Evolutionary conservation across 148 eudicot genomes (phyloP).

Genomic region (Rheum nobile): DNA sequence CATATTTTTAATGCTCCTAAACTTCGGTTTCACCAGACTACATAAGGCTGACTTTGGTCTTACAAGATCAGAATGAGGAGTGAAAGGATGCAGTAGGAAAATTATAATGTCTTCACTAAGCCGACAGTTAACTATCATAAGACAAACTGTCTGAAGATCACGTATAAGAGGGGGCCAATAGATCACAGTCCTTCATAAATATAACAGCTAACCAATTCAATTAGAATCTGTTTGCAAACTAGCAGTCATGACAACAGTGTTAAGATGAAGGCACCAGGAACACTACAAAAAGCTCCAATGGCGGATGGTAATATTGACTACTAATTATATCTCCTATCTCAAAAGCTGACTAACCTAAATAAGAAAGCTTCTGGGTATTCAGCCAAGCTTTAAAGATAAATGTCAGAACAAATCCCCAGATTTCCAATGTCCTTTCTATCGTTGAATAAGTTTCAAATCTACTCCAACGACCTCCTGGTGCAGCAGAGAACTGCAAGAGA

Average conservation of each 20-base stretch:
- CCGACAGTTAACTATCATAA: background rate
- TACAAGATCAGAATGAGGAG: background rate
- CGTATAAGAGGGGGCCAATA: background rate
- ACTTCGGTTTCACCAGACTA: background rate
- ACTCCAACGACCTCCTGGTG: constrained; percentile 97
- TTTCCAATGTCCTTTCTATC: constrained; percentile 88
- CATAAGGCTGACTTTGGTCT: background rate
- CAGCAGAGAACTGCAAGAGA: constrained; percentile 71
- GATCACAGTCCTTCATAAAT: background rate
- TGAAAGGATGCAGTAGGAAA: background rate
- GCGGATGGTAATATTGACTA: background rate
- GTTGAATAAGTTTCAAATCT: constrained; percentile 94
- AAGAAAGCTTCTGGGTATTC: constrained; percentile 81
- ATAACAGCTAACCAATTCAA: background rate
- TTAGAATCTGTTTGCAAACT: background rate
- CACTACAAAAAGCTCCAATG: background rate
- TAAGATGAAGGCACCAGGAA: background rate
- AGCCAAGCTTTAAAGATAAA: constrained; percentile 73
- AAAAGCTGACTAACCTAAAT: constrained; percentile 44
- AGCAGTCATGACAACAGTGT: background rate
- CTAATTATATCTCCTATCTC: background rate
- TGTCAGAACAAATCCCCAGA: constrained; percentile 83
- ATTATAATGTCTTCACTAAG: background rate
- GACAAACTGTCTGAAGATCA: background rate
- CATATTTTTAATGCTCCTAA: background rate